These are phyloP conservation scores for Cutaneotrichosporon dermatis DNA, from an alignment of 1,284 basidiomycete species.

Conservation along the genomic window DNA sequence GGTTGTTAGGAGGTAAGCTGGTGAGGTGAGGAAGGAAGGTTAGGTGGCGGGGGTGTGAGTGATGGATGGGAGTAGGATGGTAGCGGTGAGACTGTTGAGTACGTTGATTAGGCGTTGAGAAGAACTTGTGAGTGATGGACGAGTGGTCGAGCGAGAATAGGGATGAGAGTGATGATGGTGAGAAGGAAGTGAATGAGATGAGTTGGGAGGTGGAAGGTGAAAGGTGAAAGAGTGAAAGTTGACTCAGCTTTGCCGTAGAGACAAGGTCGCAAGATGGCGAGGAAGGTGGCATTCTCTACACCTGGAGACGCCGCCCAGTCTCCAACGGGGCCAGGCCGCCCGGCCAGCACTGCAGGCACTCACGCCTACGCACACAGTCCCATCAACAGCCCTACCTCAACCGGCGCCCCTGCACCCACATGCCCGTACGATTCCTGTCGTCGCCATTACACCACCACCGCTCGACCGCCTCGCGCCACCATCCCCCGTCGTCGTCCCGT, in stretches of 20 bases:
- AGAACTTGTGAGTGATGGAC: not conserved
- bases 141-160: not conserved
- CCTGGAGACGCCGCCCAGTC: too few species aligned
- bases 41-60: not conserved
- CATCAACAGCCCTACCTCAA: slow-evolving; percentile 1
- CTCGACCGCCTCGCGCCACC: slow-evolving; percentile 62
- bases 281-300: not conserved
- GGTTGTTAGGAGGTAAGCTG: not conserved
- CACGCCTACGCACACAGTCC: not conserved
- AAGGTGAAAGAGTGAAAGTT: not conserved
- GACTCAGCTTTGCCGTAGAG: too few species aligned
- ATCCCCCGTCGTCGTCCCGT: slow-evolving; percentile 29
- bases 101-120: too few species aligned
- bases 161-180: not conserved
- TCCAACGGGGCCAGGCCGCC: too few species aligned
- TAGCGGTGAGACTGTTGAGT: not conserved
- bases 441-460: slow-evolving; percentile 85
- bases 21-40: not conserved
- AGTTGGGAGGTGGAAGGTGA: not conserved
- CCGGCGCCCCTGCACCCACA: slow-evolving; percentile 68
- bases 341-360: too few species aligned
- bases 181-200: not conserved
- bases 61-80: not conserved
- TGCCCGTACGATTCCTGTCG: slow-evolving; percentile 57
- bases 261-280: too few species aligned